Conservation (phyloP, 164 flowering plant species). For the Vitis cinerea region DNA sequence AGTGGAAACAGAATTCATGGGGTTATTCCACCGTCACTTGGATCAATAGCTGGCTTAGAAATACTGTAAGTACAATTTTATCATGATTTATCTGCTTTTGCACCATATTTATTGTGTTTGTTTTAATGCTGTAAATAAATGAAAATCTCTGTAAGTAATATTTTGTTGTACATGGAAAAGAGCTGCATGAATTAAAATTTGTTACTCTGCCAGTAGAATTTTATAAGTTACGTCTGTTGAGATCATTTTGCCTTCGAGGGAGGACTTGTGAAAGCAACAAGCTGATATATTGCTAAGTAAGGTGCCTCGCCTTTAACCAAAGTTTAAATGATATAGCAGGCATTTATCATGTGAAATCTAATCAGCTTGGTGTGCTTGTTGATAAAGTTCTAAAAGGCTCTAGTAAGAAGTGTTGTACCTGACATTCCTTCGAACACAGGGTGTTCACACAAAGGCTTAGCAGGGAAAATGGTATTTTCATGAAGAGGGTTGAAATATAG, state of each 20-base stretch:
- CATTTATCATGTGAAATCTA: too few species aligned
- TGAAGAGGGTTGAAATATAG: not conserved
- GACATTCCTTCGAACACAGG: not conserved
- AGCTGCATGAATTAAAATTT: too few species aligned
- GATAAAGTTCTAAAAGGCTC: too few species aligned
- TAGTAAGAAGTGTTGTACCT: not conserved
- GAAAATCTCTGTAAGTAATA: not conserved
- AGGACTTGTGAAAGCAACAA: too few species aligned
- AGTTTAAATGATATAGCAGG: too few species aligned
- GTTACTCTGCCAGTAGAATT: too few species aligned
- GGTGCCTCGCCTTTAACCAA: too few species aligned
- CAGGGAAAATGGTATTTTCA: not conserved
- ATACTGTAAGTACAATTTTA: slow-evolving; percentile 55
- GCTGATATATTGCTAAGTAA: too few species aligned
- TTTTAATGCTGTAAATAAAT: too few species aligned
- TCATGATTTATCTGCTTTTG: not conserved
- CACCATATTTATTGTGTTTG: not conserved
- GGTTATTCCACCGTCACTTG: slow-evolving; percentile 72
- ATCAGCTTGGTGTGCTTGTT: too few species aligned
- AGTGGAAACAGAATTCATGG: slow-evolving; percentile 89
- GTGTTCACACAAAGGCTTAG: not conserved
- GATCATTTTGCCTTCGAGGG: too few species aligned
- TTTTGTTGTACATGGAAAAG: not conserved
- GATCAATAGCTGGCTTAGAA: slow-evolving; percentile 57
- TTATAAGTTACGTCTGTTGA: too few species aligned